A percentile compares a stretch with the other conserved stretches of the same genome.
phyloP scores from a whole-genome alignment of 2,329 filamentous ascomycete species.

The Ophiostoma populinum region DNA sequence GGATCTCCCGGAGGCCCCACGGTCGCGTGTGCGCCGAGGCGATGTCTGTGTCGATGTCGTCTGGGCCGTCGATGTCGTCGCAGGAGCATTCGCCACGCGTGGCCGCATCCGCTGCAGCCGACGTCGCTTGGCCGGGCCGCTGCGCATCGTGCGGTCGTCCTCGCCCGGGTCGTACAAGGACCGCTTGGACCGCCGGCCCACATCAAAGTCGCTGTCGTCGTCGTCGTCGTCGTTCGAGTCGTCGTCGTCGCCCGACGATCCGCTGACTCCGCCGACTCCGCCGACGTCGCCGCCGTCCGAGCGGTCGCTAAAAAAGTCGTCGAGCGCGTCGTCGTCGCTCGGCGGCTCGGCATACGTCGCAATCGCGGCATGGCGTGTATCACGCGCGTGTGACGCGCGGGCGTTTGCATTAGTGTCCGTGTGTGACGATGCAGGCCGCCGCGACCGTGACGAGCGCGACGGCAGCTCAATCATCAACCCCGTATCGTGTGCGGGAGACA shows the following conservation, averaged over 20 bases:
- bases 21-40: too few species aligned
- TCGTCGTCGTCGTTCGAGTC: constrained; percentile 1
- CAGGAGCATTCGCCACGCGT: not conserved
- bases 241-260: not conserved
- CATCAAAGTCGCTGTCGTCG: constrained; percentile 4
- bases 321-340: constrained; percentile 4
- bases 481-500: too few species aligned
- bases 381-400: constrained; percentile 4
- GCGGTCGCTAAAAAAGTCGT: too few species aligned
- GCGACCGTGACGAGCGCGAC: constrained; percentile 5
- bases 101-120: too few species aligned
- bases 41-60: not conserved
- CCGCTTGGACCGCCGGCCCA: constrained; percentile 2
- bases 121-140: constrained; percentile 1
- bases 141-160: not conserved
- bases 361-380: constrained; percentile 6
- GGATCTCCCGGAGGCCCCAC: too few species aligned
- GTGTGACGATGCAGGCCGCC: not conserved
- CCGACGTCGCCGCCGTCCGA: not conserved
- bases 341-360: constrained; percentile 2
- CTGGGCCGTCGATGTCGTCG: not conserved
- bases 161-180: too few species aligned
- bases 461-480: too few species aligned
- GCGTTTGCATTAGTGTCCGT: too few species aligned
- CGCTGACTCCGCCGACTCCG: not conserved